phyloP scores from a whole-genome alignment of 1,139 yeast genomes.

The Taphrina pruni region DNA sequence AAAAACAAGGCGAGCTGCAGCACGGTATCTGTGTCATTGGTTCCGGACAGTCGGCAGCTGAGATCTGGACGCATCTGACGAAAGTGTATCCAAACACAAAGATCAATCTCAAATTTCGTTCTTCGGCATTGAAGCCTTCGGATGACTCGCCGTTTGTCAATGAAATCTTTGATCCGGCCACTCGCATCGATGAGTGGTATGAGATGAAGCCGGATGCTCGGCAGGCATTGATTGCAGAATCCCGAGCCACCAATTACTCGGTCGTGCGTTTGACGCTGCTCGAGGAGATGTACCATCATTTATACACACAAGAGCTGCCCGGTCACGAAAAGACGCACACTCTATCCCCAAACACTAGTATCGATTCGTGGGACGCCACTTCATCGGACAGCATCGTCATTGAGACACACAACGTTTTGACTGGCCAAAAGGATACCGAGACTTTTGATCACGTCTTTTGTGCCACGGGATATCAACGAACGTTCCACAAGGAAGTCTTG shows the following conservation, averaged over 20 bases:
- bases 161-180: constrained; percentile 48
- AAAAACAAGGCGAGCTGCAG: background rate
- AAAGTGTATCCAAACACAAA: constrained; percentile 38
- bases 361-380: constrained; percentile 10
- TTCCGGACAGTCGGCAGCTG: constrained; percentile 49
- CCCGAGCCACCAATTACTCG: constrained; percentile 46
- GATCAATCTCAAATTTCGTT: constrained; percentile 46
- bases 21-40: constrained; percentile 47
- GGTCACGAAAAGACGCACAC: constrained; percentile 28
- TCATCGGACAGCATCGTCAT: constrained; percentile 19
- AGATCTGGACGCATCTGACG: constrained; percentile 45
- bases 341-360: constrained; percentile 22
- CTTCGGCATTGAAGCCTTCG: constrained; percentile 47
- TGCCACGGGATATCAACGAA: constrained; percentile 47
- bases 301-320: constrained; percentile 46
- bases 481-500: constrained; percentile 39
- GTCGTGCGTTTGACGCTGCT: constrained; percentile 47
- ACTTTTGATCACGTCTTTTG: constrained; percentile 45
- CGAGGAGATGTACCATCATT: constrained; percentile 45
- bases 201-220: constrained; percentile 40
- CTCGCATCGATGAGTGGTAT: constrained; percentile 45
- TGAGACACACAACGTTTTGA: constrained; percentile 11
- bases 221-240: constrained; percentile 40
- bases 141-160: constrained; percentile 49
- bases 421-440: background rate